Conservation (phyloP, 768 basidiomycete genomes). For the Phaffia australis region DNA sequence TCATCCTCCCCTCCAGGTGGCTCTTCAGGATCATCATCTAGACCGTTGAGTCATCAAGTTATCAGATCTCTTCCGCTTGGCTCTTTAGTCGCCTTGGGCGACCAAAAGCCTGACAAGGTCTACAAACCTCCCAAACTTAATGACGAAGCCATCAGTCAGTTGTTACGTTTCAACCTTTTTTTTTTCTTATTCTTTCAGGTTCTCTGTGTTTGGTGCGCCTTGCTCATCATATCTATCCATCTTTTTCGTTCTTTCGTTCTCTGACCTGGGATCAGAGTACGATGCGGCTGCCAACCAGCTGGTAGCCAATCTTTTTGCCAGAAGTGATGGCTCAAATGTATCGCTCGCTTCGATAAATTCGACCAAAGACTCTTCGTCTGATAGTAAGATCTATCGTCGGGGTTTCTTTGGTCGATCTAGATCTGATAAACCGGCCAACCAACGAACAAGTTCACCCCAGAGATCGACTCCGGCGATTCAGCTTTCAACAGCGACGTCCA, state of each 20-base stretch:
- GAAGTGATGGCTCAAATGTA: constrained; percentile 11
- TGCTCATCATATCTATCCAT: too few relatives aligned
- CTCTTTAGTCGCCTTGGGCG: constrained; percentile 18
- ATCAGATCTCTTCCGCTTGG: constrained; percentile 20
- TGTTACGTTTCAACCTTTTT: background rate
- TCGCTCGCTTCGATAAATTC: constrained; percentile 7
- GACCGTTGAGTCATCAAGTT: constrained; percentile 17
- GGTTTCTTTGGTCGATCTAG: constrained; percentile 12
- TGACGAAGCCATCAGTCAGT: constrained; percentile 13
- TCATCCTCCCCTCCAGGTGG: background rate
- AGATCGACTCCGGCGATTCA: background rate
- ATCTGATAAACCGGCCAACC: constrained; percentile 3
- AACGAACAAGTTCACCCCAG: constrained; percentile 1
- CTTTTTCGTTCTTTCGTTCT: too few relatives aligned
- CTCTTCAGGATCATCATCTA: background rate
- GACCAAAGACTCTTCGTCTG: background rate
- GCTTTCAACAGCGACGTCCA: constrained; percentile 2
- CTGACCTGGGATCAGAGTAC: constrained; percentile 3
- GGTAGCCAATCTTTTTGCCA: constrained; percentile 21
- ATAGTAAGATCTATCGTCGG: constrained; percentile 7
- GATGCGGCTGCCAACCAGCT: constrained; percentile 15
- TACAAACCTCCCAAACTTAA: constrained; percentile 6
- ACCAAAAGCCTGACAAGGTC: background rate
- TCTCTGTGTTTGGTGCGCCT: too few relatives aligned
- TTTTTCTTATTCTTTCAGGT: background rate